These are phyloP conservation scores for Hypoxylon trugodes DNA, from an alignment of 495 filamentous ascomycete genomes.

Conservation along the genomic window DNA sequence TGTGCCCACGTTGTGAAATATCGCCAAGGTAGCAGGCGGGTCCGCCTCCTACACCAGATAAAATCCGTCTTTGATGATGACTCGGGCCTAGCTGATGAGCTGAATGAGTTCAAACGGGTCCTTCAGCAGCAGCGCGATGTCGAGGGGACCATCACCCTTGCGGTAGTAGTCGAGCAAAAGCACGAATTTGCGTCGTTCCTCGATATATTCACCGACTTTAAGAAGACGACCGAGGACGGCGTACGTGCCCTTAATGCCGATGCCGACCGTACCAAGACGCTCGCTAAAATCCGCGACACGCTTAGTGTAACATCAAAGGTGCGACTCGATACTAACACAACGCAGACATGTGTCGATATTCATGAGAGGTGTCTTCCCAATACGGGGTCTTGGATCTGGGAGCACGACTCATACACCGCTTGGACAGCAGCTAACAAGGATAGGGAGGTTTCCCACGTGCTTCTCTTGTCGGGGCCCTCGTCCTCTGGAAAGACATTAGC, in stretches of 20 bases:
- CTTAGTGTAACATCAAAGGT: not conserved
- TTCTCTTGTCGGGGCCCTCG: slow-evolving; percentile 1
- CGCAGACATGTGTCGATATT: not conserved
- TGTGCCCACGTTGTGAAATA: slow-evolving; percentile 5
- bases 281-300: slow-evolving; percentile 3
- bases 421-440: slow-evolving; percentile 2
- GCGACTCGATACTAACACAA: slow-evolving; percentile 4
- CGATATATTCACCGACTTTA: not conserved
- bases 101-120: not conserved
- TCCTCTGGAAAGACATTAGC: slow-evolving; percentile 9
- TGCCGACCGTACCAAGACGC: not conserved
- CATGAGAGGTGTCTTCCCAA: not conserved
- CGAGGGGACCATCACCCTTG: slow-evolving; percentile 3
- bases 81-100: not conserved
- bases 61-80: slow-evolving; percentile 6
- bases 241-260: not conserved
- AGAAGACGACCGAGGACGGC: slow-evolving; percentile 1
- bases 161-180: not conserved
- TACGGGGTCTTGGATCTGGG: slow-evolving; percentile 7
- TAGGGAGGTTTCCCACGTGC: not conserved
- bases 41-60: not conserved
- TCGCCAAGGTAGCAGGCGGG: slow-evolving; percentile 3
- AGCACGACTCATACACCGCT: not conserved
- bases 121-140: slow-evolving; percentile 5
- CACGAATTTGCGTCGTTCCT: not conserved